phyloP scores from a whole-genome alignment of 345 rosid species.

The Brassica juncea region DNA sequence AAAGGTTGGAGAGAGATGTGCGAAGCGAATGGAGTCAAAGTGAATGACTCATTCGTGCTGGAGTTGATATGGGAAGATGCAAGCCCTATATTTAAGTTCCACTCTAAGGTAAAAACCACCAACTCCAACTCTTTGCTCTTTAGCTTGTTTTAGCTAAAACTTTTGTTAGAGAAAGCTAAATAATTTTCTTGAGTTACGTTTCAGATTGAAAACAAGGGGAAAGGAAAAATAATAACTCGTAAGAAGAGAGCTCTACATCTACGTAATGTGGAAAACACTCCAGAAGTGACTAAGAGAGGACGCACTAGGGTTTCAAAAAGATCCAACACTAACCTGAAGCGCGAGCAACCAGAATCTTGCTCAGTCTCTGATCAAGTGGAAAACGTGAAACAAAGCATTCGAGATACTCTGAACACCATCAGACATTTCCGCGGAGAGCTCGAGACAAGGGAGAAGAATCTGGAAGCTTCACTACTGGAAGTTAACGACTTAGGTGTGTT shows the following conservation, averaged over 20 bases:
- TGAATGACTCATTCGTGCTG: constrained; percentile 27
- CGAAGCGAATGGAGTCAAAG: constrained; percentile 28
- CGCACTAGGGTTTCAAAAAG: not conserved
- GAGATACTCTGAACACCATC: constrained; percentile 24
- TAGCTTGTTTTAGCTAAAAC: not conserved
- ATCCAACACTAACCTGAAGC: not conserved
- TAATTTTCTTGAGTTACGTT: not conserved
- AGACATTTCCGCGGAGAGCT: constrained; percentile 16
- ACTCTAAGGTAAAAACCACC: constrained; percentile 30
- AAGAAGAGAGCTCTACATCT: constrained; percentile 17
- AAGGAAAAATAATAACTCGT: not conserved
- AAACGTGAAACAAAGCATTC: constrained; percentile 14
- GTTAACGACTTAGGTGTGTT: constrained; percentile 30
- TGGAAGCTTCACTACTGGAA: constrained; percentile 24
- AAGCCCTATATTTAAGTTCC: constrained; percentile 28
- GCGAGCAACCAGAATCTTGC: constrained; percentile 6
- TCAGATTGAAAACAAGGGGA: constrained; percentile 13
- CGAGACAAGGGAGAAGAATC: constrained; percentile 28
- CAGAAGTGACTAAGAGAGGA: constrained; percentile 3
- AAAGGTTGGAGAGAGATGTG: constrained; percentile 40
- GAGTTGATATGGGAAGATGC: constrained; percentile 20
- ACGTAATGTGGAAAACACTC: not conserved
- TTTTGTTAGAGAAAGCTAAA: not conserved
- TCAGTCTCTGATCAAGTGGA: constrained; percentile 31
- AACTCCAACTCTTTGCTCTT: not conserved